Evolutionary conservation across 495 filamentous ascomycete species (phyloP).

Genomic region (Penicillium paxilli): DNA sequence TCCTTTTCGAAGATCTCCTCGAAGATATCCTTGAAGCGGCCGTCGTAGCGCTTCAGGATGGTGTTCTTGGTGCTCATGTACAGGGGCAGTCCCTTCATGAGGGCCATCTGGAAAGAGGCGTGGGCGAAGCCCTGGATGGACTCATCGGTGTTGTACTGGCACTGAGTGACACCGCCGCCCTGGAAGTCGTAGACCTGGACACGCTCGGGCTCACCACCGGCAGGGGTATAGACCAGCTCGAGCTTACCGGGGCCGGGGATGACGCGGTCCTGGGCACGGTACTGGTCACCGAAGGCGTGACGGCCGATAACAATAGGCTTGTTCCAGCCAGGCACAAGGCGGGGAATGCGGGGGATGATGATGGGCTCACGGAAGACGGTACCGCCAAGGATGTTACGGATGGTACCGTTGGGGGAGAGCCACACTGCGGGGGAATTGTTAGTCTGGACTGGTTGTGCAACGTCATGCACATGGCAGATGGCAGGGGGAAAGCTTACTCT

Average conservation of each 20-base stretch:
- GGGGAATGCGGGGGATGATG: conserved; percentile 87
- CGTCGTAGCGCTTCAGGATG: conserved; percentile 98
- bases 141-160: conserved; percentile 97
- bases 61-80: conserved; percentile 99
- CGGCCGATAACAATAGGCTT: conserved; percentile 98
- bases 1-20: conserved; percentile 88
- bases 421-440: conserved; percentile 66
- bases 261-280: conserved; percentile 89
- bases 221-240: conserved; percentile 90
- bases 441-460: conserved; percentile 8
- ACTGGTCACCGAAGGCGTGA: conserved; percentile 98
- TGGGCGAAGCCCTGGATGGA: conserved; percentile 94
- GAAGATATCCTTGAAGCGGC: conserved; percentile 99
- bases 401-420: conserved; percentile 97
- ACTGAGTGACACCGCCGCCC: conserved; percentile 84
- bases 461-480: background rate
- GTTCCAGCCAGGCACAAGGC: conserved; percentile 95
- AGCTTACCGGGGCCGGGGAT: conserved; percentile 80
- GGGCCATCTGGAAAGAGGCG: conserved; percentile 90
- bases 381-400: conserved; percentile 91
- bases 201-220: conserved; percentile 75
- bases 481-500: conserved; percentile 65
- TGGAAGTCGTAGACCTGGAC: conserved; percentile 91
- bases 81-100: conserved; percentile 81
- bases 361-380: conserved; percentile 99